Conservation (phyloP, 306 rosid species). For the Potentilla sterilis region DNA sequence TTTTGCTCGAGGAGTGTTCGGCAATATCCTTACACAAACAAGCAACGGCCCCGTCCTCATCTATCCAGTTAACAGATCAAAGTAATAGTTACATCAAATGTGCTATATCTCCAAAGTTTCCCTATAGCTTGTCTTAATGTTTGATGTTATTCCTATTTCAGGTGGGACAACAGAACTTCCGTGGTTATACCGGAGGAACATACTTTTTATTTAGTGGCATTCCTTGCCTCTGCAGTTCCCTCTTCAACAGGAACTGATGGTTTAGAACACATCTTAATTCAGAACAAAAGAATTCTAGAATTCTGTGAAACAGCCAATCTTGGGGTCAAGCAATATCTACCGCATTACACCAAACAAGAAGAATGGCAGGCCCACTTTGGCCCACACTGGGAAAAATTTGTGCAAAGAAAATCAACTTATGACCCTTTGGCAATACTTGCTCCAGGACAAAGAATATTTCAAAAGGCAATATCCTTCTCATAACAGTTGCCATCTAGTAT, state of each 20-base stretch:
- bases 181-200: slow-evolving; percentile 82
- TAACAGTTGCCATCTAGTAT: slow-evolving; percentile 26
- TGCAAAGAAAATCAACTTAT: slow-evolving; percentile 64
- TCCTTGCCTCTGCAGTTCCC: slow-evolving; percentile 83
- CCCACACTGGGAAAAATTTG: slow-evolving; percentile 67
- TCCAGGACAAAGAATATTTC: slow-evolving; percentile 89
- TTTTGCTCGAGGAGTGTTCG: slow-evolving; percentile 76
- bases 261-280: slow-evolving; percentile 71
- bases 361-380: slow-evolving; percentile 94
- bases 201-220: slow-evolving; percentile 78
- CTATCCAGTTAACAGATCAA: slow-evolving; percentile 90
- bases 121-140: background rate
- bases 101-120: background rate
- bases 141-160: slow-evolving; percentile 38
- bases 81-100: slow-evolving; percentile 29
- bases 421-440: slow-evolving; percentile 90
- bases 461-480: slow-evolving; percentile 52
- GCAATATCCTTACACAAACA: slow-evolving; percentile 69
- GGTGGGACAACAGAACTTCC: slow-evolving; percentile 88
- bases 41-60: slow-evolving; percentile 86
- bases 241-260: slow-evolving; percentile 74
- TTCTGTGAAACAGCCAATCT: slow-evolving; percentile 65
- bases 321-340: slow-evolving; percentile 86
- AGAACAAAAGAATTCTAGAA: slow-evolving; percentile 77
- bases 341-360: slow-evolving; percentile 68